A percentile compares a stretch with the other conserved stretches of the same genome.
Conservation (phyloP, 2,329 filamentous ascomycete genomes). For the Colletotrichum siamense region DNA sequence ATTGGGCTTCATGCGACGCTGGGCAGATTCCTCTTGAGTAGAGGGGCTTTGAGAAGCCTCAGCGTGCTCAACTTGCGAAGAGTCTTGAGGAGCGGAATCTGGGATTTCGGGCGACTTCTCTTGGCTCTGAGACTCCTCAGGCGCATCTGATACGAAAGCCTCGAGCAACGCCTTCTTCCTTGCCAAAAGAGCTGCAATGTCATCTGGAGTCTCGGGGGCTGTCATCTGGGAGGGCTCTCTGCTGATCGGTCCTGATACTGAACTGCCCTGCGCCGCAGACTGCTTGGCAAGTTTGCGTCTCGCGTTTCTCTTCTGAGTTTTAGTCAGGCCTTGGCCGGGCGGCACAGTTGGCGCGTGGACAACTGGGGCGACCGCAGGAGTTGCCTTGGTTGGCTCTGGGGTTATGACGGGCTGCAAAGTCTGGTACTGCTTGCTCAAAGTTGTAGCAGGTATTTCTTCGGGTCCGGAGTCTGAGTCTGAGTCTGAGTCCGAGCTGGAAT, state of each 20-base stretch:
- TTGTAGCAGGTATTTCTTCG: constrained; percentile 42
- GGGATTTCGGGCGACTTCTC: neutral
- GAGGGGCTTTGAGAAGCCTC: neutral
- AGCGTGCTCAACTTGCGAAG: neutral
- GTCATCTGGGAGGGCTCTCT: neutral
- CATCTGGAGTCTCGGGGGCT: neutral
- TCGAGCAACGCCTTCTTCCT: constrained; percentile 47
- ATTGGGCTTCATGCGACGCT: constrained; percentile 41
- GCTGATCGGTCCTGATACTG: neutral
- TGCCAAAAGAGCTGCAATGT: constrained; percentile 35
- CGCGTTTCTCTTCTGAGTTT: constrained; percentile 58
- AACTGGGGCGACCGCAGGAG: neutral
- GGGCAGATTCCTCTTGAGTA: constrained; percentile 10
- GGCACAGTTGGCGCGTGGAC: constrained; percentile 25
- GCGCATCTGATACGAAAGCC: constrained; percentile 24
- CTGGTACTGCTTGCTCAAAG: neutral
- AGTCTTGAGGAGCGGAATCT: neutral
- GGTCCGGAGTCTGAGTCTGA: constrained; percentile 27
- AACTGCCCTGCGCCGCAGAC: constrained; percentile 9
- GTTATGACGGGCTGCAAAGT: neutral
- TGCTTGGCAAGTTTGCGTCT: constrained; percentile 47
- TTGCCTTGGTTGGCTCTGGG: neutral
- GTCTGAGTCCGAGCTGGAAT: constrained; percentile 25
- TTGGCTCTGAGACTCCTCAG: neutral
- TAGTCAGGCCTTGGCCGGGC: constrained; percentile 42